These are phyloP conservation scores for Penicillium antarcticum DNA, from an alignment of 495 filamentous ascomycete species.

Conservation along the genomic window DNA sequence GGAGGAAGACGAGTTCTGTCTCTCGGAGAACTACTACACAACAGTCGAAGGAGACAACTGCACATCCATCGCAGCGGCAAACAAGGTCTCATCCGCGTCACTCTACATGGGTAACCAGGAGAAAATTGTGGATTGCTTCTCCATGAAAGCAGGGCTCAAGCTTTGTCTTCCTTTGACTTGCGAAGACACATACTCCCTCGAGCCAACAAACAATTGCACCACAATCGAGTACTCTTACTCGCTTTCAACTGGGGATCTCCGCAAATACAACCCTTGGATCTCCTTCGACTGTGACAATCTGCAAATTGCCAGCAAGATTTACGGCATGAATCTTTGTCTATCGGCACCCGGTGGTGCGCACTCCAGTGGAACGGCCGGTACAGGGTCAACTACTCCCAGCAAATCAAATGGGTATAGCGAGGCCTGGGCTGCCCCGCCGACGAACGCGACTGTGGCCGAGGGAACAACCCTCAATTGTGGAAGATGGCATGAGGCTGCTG, in stretches of 20 bases:
- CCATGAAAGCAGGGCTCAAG: background rate
- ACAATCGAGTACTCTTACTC: conserved; percentile 19
- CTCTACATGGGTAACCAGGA: background rate
- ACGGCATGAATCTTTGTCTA: conserved; percentile 3
- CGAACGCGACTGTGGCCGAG: conserved; percentile 11
- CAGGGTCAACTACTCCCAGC: conserved; percentile 1
- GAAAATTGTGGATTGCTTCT: background rate
- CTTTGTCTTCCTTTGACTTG: background rate
- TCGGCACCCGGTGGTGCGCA: conserved; percentile 1
- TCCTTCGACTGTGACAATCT: conserved; percentile 7
- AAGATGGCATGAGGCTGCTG: conserved; percentile 7
- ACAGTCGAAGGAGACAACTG: background rate
- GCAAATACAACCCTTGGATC: conserved; percentile 9
- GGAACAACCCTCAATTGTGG: conserved; percentile 14
- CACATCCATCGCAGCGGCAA: background rate
- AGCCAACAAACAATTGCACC: background rate
- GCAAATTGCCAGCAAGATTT: background rate
- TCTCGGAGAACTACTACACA: background rate
- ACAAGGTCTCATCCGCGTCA: background rate
- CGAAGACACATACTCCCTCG: background rate
- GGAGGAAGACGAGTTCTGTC: background rate
- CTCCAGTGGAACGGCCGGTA: conserved; percentile 3
- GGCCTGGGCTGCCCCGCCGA: background rate
- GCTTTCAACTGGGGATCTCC: background rate
- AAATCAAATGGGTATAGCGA: background rate